Percentiles rank a stretch among this genome's conserved stretches.
Evolutionary conservation across 345 rosid genomes (phyloP).

Genomic region (Litchi chinensis): DNA sequence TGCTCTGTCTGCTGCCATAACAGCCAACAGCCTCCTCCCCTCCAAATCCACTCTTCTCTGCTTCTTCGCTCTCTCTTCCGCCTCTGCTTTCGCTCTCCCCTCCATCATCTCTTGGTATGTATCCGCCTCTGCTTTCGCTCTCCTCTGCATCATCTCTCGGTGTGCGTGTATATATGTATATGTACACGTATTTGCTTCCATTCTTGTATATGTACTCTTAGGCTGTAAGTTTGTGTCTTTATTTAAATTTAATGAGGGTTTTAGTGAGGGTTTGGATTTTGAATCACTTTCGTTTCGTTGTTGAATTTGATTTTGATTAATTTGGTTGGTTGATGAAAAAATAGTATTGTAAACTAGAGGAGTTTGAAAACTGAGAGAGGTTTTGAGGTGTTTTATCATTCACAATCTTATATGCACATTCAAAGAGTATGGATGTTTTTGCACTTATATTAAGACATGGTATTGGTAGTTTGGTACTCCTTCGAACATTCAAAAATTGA

Average conservation of each 20-base stretch:
- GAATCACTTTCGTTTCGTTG: no score
- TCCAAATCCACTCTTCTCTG: constrained; percentile 57
- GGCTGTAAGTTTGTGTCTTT: not conserved
- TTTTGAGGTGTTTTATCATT: not conserved
- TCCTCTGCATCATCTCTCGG: constrained; percentile 58
- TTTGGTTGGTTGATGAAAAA: no score
- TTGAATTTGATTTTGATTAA: not conserved
- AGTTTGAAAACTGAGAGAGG: not conserved
- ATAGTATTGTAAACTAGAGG: not conserved
- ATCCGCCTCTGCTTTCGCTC: constrained; percentile 37
- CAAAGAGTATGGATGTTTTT: not conserved
- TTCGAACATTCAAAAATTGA: not conserved
- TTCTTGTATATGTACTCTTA: not conserved
- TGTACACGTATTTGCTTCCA: not conserved
- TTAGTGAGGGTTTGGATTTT: not conserved
- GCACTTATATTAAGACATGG: not conserved
- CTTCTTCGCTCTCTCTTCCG: constrained; percentile 52
- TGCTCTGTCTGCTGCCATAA: constrained; percentile 66
- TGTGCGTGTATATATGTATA: constrained; percentile 10
- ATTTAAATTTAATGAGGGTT: not conserved
- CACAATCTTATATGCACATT: not conserved
- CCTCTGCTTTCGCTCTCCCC: constrained; percentile 41
- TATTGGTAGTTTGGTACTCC: not conserved
- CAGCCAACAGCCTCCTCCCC: constrained; percentile 72
- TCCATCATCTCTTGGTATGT: constrained; percentile 57